These are phyloP conservation scores for Tetracladium marchalianum DNA, from an alignment of 495 filamentous ascomycete genomes.

Conservation along the genomic window DNA sequence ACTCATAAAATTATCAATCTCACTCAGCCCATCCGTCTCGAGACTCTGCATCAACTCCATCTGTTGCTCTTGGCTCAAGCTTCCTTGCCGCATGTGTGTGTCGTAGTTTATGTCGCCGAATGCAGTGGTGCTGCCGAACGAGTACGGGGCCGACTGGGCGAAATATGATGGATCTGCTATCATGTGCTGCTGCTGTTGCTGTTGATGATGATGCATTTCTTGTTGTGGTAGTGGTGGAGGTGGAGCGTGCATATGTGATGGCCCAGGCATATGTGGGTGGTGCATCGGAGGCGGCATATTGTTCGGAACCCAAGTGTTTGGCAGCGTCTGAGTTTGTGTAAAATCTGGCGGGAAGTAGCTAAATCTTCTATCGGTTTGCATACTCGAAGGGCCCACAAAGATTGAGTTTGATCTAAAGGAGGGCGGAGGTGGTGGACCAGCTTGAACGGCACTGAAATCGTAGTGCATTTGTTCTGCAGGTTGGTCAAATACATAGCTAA, in stretches of 20 bases:
- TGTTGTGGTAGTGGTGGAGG: not conserved
- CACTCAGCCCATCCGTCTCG: constrained; percentile 52
- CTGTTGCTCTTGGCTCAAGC: constrained; percentile 61
- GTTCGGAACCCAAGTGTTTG: constrained; percentile 16
- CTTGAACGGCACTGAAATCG: constrained; percentile 16
- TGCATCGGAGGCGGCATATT: constrained; percentile 11
- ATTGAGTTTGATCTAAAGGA: constrained; percentile 47
- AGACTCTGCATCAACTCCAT: constrained; percentile 58
- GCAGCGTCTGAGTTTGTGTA: constrained; percentile 10
- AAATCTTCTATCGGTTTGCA: constrained; percentile 32
- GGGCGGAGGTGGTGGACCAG: constrained; percentile 23
- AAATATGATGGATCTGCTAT: constrained; percentile 17
- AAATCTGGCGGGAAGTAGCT: constrained; percentile 43
- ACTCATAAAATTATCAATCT: constrained; percentile 53
- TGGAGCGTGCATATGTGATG: constrained; percentile 7
- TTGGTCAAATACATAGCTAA: constrained; percentile 41
- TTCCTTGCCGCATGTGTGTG: constrained; percentile 37
- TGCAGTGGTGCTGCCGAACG: constrained; percentile 7
- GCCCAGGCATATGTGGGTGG: constrained; percentile 17
- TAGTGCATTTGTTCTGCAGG: constrained; percentile 27
- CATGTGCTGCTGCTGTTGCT: not conserved
- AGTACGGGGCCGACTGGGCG: constrained; percentile 11
- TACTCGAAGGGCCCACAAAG: constrained; percentile 36
- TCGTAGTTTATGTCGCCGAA: constrained; percentile 12
- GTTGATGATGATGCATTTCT: not conserved